Evolutionary conservation across 441 rosid genomes (phyloP).

Genomic region (Theobroma grandiflorum): DNA sequence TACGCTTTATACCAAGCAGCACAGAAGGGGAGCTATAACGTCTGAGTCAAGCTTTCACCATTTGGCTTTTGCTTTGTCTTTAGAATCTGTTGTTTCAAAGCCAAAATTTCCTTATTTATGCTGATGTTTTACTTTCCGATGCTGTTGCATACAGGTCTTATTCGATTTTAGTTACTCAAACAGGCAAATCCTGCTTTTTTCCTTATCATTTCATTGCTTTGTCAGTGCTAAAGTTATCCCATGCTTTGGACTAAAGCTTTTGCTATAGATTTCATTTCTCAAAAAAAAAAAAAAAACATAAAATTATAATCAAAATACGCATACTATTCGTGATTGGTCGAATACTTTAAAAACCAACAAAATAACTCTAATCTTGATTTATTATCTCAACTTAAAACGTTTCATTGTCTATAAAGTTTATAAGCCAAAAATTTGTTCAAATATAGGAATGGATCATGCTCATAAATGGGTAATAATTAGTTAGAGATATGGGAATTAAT

Average conservation of each 20-base stretch:
- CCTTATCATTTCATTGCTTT: slow-evolving; percentile 18
- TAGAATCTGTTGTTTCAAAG: background rate
- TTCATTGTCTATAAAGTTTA: too few relatives aligned
- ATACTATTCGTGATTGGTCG: too few relatives aligned
- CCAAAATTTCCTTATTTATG: background rate
- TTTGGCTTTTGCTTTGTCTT: slow-evolving; percentile 9
- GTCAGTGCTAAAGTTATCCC: background rate
- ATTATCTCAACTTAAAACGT: too few relatives aligned
- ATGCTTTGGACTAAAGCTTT: slow-evolving; percentile 24
- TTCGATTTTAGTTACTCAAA: background rate
- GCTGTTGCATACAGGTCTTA: slow-evolving; percentile 3
- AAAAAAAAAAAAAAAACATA: too few relatives aligned
- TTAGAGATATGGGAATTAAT: background rate
- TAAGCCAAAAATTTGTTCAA: background rate
- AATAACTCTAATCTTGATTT: too few relatives aligned
- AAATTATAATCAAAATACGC: too few relatives aligned
- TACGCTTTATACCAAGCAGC: background rate
- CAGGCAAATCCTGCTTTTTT: slow-evolving; percentile 21
- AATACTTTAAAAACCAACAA: too few relatives aligned
- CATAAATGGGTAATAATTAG: background rate
- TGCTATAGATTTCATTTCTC: background rate
- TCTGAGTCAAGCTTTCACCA: slow-evolving; percentile 18
- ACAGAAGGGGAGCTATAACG: background rate
- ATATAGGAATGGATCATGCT: background rate
- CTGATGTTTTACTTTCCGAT: slow-evolving; percentile 16